A percentile compares a stretch with the other conserved stretches of the same genome.
Conservation (phyloP, 2,329 filamentous ascomycete species). For the Tolypocladium endophyticum region DNA sequence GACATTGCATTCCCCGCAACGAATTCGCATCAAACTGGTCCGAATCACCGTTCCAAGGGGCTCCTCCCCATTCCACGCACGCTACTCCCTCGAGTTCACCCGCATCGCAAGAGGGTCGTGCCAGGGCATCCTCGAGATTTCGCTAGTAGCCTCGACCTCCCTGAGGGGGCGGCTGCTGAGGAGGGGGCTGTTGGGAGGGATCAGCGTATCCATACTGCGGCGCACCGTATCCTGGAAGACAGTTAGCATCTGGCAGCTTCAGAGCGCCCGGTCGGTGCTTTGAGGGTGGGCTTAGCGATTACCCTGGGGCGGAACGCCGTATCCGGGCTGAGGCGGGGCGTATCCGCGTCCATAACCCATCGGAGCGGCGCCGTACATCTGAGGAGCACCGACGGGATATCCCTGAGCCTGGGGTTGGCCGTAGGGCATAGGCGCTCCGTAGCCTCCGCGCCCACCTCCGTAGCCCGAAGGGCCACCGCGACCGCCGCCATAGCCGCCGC, state of each 20-base stretch:
- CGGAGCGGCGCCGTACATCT: conserved; percentile 23
- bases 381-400: conserved; percentile 20
- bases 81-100: not conserved
- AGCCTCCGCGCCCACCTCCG: conserved; percentile 33
- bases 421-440: conserved; percentile 28
- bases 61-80: not conserved
- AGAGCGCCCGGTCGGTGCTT: not conserved
- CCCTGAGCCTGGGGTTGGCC: conserved; percentile 26
- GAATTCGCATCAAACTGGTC: not conserved
- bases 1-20: conserved; percentile 1
- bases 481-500: conserved; percentile 23
- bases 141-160: conserved; percentile 13
- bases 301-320: conserved; percentile 31
- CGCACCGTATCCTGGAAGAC: conserved; percentile 22
- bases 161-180: conserved; percentile 9
- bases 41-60: not conserved
- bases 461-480: conserved; percentile 28
- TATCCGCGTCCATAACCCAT: conserved; percentile 28
- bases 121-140: not conserved
- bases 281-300: conserved; percentile 3
- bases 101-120: not conserved
- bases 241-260: conserved; percentile 4
- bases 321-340: conserved; percentile 21
- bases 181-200: conserved; percentile 10
- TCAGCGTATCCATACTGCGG: conserved; percentile 33